These are phyloP conservation scores for Aechmea fasciata DNA, from an alignment of 176 grass and related monocot species.

Conservation along the genomic window DNA sequence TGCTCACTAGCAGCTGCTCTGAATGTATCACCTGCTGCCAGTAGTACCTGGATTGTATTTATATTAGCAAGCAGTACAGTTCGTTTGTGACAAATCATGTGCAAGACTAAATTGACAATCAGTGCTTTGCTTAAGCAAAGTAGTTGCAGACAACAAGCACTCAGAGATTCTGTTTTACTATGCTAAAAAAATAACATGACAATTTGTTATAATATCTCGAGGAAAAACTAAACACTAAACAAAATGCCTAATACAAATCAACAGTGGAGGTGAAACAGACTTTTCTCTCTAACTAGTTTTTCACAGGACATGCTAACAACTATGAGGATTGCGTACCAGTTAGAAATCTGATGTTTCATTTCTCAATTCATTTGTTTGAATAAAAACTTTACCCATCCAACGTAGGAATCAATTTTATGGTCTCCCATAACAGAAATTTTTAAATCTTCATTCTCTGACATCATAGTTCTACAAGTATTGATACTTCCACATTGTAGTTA, in stretches of 20 bases:
- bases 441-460: not conserved
- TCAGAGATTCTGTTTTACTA: not conserved
- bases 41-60: constrained; percentile 58
- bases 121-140: not conserved
- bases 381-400: not conserved
- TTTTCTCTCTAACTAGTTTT: too few relatives aligned
- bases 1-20: constrained; percentile 92
- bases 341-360: too few relatives aligned
- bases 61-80: not conserved
- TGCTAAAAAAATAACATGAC: not conserved
- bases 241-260: too few relatives aligned
- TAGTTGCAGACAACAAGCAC: not conserved
- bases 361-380: too few relatives aligned
- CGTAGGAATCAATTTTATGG: not conserved
- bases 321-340: too few relatives aligned
- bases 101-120: not conserved
- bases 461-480: not conserved
- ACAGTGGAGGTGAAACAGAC: too few relatives aligned
- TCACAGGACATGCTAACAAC: too few relatives aligned
- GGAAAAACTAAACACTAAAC: not conserved
- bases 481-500: not conserved
- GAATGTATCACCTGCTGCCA: constrained; percentile 95
- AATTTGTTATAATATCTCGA: not conserved
- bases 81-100: not conserved
- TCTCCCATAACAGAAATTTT: not conserved